A percentile compares a stretch with the other conserved stretches of the same genome.
phyloP scores from a whole-genome alignment of 2,329 filamentous ascomycete genomes.

The Penicillium decumbens region DNA sequence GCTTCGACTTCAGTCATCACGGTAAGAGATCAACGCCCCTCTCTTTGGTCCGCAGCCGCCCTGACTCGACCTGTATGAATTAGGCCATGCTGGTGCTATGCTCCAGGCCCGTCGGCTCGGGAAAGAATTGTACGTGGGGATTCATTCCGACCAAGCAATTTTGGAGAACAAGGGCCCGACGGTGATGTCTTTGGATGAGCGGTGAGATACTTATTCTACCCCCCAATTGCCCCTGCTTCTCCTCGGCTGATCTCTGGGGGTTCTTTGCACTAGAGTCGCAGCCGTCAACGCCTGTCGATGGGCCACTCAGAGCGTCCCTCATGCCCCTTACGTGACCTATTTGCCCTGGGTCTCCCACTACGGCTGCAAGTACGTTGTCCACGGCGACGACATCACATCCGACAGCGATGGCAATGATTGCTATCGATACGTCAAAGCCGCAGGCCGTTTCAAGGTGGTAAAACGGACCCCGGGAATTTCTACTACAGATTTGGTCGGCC shows the following conservation, averaged over 20 bases:
- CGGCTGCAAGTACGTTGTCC: slow-evolving; percentile 91
- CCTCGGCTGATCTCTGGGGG: slow-evolving; percentile 2
- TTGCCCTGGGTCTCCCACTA: slow-evolving; percentile 93
- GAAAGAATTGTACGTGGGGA: slow-evolving; percentile 79
- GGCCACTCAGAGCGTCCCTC: slow-evolving; percentile 76
- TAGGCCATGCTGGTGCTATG: slow-evolving; percentile 93
- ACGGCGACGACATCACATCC: slow-evolving; percentile 95
- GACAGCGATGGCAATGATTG: slow-evolving; percentile 92
- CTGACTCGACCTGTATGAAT: background rate
- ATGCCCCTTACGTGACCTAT: slow-evolving; percentile 91
- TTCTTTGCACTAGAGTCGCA: slow-evolving; percentile 56
- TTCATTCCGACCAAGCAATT: slow-evolving; percentile 94
- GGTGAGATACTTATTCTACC: slow-evolving; percentile 45
- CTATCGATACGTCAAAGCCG: slow-evolving; percentile 95
- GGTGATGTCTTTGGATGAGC: slow-evolving; percentile 90
- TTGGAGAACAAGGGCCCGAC: slow-evolving; percentile 96
- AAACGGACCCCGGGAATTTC: slow-evolving; percentile 95
- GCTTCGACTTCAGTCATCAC: slow-evolving; percentile 98
- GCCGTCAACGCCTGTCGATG: slow-evolving; percentile 94
- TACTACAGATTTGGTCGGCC: slow-evolving; percentile 94
- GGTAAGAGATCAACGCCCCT: slow-evolving; percentile 49
- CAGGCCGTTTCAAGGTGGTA: slow-evolving; percentile 90
- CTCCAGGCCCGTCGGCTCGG: slow-evolving; percentile 91
- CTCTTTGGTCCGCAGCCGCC: background rate
- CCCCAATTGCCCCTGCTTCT: background rate